Percentiles rank a stretch among this genome's conserved stretches.
Evolutionary conservation across 2,329 filamentous ascomycete genomes (phyloP).

Genomic region (Claviceps digitariae): DNA sequence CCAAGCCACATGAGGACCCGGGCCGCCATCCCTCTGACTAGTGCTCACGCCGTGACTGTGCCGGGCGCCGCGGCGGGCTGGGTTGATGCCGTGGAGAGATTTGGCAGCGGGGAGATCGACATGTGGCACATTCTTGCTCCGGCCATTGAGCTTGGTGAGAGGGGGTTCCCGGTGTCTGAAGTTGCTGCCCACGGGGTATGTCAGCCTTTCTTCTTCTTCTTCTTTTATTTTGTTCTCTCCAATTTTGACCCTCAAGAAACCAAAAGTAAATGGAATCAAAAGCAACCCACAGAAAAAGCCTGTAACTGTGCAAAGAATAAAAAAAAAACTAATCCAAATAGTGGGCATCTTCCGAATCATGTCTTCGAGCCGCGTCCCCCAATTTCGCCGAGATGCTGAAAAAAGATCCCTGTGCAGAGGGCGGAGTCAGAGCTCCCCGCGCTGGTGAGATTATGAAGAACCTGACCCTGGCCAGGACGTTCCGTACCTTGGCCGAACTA

Average conservation of each 20-base stretch:
- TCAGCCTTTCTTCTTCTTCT: slow-evolving; percentile 7
- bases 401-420: slow-evolving; percentile 49
- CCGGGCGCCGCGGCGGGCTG: slow-evolving; percentile 88
- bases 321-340: slow-evolving; percentile 19
- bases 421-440: slow-evolving; percentile 60
- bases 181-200: slow-evolving; percentile 55
- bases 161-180: slow-evolving; percentile 82
- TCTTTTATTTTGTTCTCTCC: not conserved
- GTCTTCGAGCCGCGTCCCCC: slow-evolving; percentile 60
- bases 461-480: slow-evolving; percentile 66
- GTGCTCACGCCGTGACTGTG: slow-evolving; percentile 70
- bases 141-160: slow-evolving; percentile 73
- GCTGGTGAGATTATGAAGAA: slow-evolving; percentile 86
- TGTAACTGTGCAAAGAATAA: no score
- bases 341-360: slow-evolving; percentile 57
- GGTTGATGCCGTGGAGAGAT: slow-evolving; percentile 76
- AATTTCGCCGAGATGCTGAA: slow-evolving; percentile 85
- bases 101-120: slow-evolving; percentile 74
- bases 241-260: no score
- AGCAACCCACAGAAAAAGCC: no score
- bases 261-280: not conserved
- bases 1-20: slow-evolving; percentile 31
- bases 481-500: slow-evolving; percentile 61
- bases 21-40: slow-evolving; percentile 56
- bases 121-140: slow-evolving; percentile 68